These are phyloP conservation scores for Narthecium ossifragum DNA, from an alignment of 106 monocot genomes.

Conservation along the genomic window DNA sequence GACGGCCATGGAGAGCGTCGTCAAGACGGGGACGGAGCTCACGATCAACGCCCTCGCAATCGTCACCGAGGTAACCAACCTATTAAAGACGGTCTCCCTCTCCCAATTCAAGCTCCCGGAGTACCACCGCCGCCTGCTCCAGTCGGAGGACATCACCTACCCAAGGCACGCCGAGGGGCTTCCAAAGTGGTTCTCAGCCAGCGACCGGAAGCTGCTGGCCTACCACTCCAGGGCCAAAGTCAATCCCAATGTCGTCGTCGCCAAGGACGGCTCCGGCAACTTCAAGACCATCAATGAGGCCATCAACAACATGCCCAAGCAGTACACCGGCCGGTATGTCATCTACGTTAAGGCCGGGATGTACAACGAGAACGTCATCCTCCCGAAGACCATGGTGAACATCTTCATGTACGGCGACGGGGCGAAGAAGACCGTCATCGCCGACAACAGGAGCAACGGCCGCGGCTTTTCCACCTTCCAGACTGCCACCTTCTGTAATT, in stretches of 20 bases:
- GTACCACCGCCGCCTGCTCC: not conserved
- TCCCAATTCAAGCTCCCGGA: slow-evolving; percentile 4
- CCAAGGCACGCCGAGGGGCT: not conserved
- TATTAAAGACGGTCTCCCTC: slow-evolving; percentile 13
- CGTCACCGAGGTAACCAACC: slow-evolving; percentile 16
- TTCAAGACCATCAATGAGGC: slow-evolving; percentile 46
- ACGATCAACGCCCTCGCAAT: slow-evolving; percentile 74
- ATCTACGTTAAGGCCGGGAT: slow-evolving; percentile 60
- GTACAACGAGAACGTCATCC: slow-evolving; percentile 34
- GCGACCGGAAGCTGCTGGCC: slow-evolving; percentile 37
- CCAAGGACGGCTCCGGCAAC: slow-evolving; percentile 54
- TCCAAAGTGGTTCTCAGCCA: slow-evolving; percentile 29
- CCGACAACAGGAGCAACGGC: slow-evolving; percentile 15
- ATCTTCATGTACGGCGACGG: slow-evolving; percentile 70
- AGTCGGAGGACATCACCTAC: not conserved
- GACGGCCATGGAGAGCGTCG: slow-evolving; percentile 18
- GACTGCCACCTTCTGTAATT: slow-evolving; percentile 43
- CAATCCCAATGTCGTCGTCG: slow-evolving; percentile 44
- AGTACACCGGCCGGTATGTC: slow-evolving; percentile 18
- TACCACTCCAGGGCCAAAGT: not conserved
- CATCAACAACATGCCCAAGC: slow-evolving; percentile 24
- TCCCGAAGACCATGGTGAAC: slow-evolving; percentile 25
- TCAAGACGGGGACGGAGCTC: slow-evolving; percentile 35
- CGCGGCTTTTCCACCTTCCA: slow-evolving; percentile 25
- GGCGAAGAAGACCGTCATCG: slow-evolving; percentile 29